Percentiles rank a stretch among this genome's conserved stretches.
Evolutionary conservation across 2,329 filamentous ascomycete species (phyloP).

Genomic region (Sclerotinia borealis): DNA sequence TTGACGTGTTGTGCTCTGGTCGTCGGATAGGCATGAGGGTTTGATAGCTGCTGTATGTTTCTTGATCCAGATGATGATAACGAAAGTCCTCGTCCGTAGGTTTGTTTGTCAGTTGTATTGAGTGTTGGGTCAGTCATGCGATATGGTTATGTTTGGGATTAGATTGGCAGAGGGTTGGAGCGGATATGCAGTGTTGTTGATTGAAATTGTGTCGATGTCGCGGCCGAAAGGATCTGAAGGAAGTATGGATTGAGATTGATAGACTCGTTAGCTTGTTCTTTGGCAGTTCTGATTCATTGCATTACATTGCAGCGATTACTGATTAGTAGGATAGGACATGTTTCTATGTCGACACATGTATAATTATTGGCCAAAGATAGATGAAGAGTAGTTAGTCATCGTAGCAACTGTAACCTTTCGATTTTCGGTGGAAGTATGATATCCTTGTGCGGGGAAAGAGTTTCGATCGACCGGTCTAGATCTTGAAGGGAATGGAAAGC

Average conservation of each 20-base stretch:
- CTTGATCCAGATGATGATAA: not conserved
- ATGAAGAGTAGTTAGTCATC: not conserved
- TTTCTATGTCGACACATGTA: not conserved
- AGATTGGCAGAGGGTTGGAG: not conserved
- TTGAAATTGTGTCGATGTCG: not conserved
- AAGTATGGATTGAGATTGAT: not conserved
- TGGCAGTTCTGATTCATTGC: not conserved
- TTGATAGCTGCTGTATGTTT: not conserved
- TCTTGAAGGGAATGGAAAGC: not conserved
- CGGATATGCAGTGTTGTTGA: not conserved
- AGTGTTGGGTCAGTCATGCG: not conserved
- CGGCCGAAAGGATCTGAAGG: not conserved
- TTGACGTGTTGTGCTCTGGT: too few relatives aligned
- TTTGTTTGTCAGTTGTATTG: not conserved
- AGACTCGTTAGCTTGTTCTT: not conserved
- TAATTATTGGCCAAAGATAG: not conserved
- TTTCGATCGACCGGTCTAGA: not conserved
- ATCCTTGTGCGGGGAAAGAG: not conserved
- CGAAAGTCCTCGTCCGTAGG: not conserved
- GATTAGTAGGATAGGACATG: not conserved
- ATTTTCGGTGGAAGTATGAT: not conserved
- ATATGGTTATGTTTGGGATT: not conserved
- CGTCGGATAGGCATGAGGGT: too few relatives aligned
- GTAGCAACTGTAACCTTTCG: not conserved
- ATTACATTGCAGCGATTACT: not conserved